phyloP scores from a whole-genome alignment of 1,284 basidiomycete species.

The Flammula alnicola region DNA sequence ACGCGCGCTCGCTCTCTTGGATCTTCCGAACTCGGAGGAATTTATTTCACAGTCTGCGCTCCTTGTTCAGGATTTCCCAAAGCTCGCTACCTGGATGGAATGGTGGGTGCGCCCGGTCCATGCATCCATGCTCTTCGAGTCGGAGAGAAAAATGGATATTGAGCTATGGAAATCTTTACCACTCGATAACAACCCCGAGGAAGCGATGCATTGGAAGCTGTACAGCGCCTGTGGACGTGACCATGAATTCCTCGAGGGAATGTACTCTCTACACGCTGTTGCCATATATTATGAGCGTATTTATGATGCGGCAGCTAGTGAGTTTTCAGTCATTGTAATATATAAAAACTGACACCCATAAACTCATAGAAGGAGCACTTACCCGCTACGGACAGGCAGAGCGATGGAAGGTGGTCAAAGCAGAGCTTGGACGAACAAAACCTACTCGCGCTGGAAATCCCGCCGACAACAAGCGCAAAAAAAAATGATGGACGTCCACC shows the following conservation, averaged over 20 bases:
- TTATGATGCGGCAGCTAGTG: conserved; percentile 9
- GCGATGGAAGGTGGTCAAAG: conserved; percentile 12
- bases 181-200: conserved; percentile 35
- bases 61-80: conserved; percentile 26
- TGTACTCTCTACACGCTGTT: conserved; percentile 21
- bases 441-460: conserved; percentile 5
- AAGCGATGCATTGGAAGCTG: conserved; percentile 35
- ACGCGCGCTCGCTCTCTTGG: conserved; percentile 19
- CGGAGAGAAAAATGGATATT: conserved; percentile 23
- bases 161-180: conserved; percentile 32
- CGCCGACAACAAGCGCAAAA: conserved; percentile 8
- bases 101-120: conserved; percentile 34
- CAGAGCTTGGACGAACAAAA: conserved; percentile 19
- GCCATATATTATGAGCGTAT: conserved; percentile 18
- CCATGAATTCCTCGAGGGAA: conserved; percentile 26
- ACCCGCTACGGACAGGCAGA: conserved; percentile 23
- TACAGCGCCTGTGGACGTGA: conserved; percentile 24
- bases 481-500: conserved; percentile 29
- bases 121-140: conserved; percentile 34
- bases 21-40: conserved; percentile 2
- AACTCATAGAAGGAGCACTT: conserved; percentile 14
- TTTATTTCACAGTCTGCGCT: conserved; percentile 13
- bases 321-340: conserved; percentile 5
- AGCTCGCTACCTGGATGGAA: conserved; percentile 27
- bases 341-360: background rate